Evolutionary conservation across 2,329 filamentous ascomycete species (phyloP).

Genomic region (Aspergillus jensenii): DNA sequence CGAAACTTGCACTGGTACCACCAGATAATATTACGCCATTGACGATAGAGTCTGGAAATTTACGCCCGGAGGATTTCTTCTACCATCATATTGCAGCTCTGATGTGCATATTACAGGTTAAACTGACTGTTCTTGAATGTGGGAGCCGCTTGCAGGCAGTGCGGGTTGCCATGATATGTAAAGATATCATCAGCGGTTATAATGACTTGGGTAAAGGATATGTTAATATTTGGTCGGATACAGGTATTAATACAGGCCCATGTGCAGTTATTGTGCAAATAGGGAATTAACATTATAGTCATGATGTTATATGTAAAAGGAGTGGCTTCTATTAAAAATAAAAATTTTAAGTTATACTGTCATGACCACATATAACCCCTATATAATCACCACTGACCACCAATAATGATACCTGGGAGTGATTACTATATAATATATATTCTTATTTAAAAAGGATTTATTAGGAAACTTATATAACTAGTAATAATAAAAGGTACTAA

Average conservation of each 20-base stretch:
- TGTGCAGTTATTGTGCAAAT: neutral
- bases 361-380: too few relatives aligned
- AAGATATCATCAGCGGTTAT: neutral
- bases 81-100: slow-evolving; percentile 34
- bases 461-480: too few relatives aligned
- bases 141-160: slow-evolving; percentile 34
- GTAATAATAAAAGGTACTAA: too few relatives aligned
- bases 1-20: slow-evolving; percentile 73
- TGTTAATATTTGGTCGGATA: slow-evolving; percentile 1
- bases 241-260: neutral
- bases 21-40: slow-evolving; percentile 28
- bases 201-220: neutral
- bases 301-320: too few relatives aligned
- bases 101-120: slow-evolving; percentile 22
- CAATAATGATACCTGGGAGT: too few relatives aligned
- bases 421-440: too few relatives aligned
- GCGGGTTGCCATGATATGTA: slow-evolving; percentile 28
- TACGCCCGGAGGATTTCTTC: slow-evolving; percentile 34
- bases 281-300: too few relatives aligned
- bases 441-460: too few relatives aligned
- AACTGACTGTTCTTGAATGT: slow-evolving; percentile 38
- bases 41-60: neutral
- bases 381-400: too few relatives aligned
- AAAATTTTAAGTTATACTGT: too few relatives aligned
- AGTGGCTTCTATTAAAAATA: too few relatives aligned